Percentiles rank a stretch among this genome's conserved stretches.
phyloP scores from a whole-genome alignment of 179 eudicot genomes.

The Spergularia azorica region DNA sequence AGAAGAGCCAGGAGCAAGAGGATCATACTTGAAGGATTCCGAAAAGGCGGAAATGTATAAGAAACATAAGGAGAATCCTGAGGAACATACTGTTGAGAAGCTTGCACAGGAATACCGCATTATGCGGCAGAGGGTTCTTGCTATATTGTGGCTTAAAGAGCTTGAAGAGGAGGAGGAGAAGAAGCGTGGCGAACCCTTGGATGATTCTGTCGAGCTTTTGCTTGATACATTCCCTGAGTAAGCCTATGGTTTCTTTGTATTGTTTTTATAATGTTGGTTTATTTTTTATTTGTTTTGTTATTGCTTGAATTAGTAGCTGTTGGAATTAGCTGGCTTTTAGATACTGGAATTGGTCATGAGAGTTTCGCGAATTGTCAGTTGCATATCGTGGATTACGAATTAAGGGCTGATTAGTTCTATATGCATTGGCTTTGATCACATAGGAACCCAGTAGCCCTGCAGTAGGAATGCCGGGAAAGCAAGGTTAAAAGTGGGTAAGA shows the following conservation, averaged over 20 bases:
- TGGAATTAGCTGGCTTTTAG: too few relatives aligned
- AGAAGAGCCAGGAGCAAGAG: conserved; percentile 84
- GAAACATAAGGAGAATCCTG: conserved; percentile 81
- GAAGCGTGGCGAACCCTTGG: conserved; percentile 69
- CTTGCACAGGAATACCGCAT: conserved; percentile 77
- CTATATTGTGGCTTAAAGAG: conserved; percentile 89
- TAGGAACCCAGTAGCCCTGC: too few relatives aligned
- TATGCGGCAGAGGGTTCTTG: conserved; percentile 92
- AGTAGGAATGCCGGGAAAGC: too few relatives aligned
- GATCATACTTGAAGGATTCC: conserved; percentile 79
- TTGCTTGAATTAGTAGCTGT: too few relatives aligned
- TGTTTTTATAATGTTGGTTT: background rate
- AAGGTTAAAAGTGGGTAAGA: too few relatives aligned
- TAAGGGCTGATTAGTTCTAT: too few relatives aligned
- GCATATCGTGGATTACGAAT: too few relatives aligned
- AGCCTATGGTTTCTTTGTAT: conserved; percentile 23
- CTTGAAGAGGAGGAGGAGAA: conserved; percentile 81
- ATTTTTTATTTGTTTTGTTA: background rate
- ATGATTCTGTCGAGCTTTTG: conserved; percentile 84
- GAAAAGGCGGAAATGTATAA: conserved; percentile 90
- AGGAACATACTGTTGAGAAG: conserved; percentile 66
- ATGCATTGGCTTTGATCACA: too few relatives aligned
- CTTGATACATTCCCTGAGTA: conserved; percentile 84
- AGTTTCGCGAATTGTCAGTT: too few relatives aligned
- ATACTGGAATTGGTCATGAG: too few relatives aligned